Percentiles rank a stretch among this genome's conserved stretches.
These are phyloP conservation scores for Heterobasidion irregulare DNA, from an alignment of 1,284 basidiomycete species.

Conservation along the genomic window DNA sequence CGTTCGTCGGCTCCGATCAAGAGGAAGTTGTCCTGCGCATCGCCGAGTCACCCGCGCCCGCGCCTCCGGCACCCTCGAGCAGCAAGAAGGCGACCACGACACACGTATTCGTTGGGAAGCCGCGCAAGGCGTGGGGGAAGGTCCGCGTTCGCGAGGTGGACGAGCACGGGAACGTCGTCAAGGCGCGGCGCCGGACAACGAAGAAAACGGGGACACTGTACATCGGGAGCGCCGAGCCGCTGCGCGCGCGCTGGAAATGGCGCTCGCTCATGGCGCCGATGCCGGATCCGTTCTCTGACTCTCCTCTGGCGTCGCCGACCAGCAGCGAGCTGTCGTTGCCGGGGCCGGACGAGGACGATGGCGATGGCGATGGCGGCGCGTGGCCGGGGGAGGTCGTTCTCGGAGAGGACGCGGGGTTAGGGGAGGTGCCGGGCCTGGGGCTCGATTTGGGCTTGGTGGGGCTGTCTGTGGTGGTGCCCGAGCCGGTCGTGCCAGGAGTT, in stretches of 20 bases:
- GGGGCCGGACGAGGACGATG: not conserved
- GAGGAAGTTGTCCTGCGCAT: not conserved
- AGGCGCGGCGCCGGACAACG: not conserved
- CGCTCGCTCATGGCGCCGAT: not conserved
- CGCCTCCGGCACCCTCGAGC: not conserved
- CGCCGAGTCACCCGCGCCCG: not conserved
- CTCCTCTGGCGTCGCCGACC: not conserved
- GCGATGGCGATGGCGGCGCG: not conserved
- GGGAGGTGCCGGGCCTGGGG: not conserved
- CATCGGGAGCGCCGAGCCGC: constrained; percentile 4
- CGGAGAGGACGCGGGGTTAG: not conserved
- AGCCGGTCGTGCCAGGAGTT: too few relatives aligned
- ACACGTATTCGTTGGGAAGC: constrained; percentile 4
- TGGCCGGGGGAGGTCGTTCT: constrained; percentile 7
- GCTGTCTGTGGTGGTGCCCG: too few relatives aligned
- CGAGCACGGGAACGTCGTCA: not conserved
- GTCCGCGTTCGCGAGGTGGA: not conserved
- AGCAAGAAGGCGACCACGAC: not conserved
- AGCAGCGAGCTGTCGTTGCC: too few relatives aligned
- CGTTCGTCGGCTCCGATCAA: not conserved
- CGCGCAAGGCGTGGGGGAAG: constrained; percentile 7
- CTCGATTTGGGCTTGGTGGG: not conserved
- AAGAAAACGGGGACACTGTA: not conserved
- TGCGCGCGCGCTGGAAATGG: not conserved
- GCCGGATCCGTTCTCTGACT: not conserved